Percentiles rank a stretch among this genome's conserved stretches.
These are phyloP conservation scores for Mycosphaerella arachidis DNA, from an alignment of 2,329 filamentous ascomycete species.

Conservation along the genomic window DNA sequence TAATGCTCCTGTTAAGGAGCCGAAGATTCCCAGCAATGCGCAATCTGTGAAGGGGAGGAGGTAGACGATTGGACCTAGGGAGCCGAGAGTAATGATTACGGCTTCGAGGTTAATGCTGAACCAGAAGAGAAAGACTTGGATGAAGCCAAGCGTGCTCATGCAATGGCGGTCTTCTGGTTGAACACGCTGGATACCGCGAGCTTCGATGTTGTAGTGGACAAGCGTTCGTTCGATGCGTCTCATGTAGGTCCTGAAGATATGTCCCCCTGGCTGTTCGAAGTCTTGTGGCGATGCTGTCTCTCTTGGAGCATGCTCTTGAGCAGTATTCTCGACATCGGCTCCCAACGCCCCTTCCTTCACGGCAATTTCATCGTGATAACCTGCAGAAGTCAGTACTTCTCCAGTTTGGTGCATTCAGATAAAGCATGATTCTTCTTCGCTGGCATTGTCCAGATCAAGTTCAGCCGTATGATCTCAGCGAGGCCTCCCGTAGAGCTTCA, in stretches of 20 bases:
- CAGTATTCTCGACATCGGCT: constrained; percentile 11
- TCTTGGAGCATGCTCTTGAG: background rate
- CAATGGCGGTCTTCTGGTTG: constrained; percentile 52
- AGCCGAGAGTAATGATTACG: constrained; percentile 61
- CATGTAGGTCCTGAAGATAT: background rate
- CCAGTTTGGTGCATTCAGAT: constrained; percentile 9
- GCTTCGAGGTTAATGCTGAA: constrained; percentile 59
- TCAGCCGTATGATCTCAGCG: constrained; percentile 53
- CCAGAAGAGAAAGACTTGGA: constrained; percentile 57
- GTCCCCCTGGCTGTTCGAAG: background rate
- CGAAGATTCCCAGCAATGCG: constrained; percentile 54
- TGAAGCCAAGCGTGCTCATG: constrained; percentile 49
- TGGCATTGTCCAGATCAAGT: constrained; percentile 53
- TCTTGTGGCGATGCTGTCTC: background rate
- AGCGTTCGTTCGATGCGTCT: constrained; percentile 39
- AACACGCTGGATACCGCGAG: constrained; percentile 58
- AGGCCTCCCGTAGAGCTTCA: constrained; percentile 9
- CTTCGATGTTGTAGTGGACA: constrained; percentile 53
- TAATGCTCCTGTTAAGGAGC: constrained; percentile 51
- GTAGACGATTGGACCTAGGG: constrained; percentile 58
- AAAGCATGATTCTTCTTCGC: constrained; percentile 51
- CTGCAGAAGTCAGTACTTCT: constrained; percentile 35
- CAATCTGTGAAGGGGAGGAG: constrained; percentile 56
- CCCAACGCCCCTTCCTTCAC: constrained; percentile 20
- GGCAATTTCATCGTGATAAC: constrained; percentile 23